Evolutionary conservation across 2,329 filamentous ascomycete species (phyloP).

Genomic region (Microsporum ferrugineum): DNA sequence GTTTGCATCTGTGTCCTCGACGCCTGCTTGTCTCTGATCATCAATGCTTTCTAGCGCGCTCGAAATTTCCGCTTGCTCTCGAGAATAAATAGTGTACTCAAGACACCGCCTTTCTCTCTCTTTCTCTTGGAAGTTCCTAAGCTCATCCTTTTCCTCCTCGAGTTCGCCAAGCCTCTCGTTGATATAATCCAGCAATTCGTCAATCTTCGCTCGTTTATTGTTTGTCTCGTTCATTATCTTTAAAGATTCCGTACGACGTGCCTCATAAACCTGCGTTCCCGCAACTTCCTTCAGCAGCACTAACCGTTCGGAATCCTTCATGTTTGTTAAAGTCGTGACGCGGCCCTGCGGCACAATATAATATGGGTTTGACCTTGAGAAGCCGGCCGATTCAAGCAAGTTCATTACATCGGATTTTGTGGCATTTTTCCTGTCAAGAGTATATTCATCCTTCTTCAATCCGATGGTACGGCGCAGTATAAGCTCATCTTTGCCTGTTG

Average conservation of each 20-base stretch:
- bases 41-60: slow-evolving; percentile 73
- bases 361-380: slow-evolving; percentile 94
- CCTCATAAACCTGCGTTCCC: slow-evolving; percentile 93
- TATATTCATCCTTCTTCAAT: slow-evolving; percentile 97
- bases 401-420: slow-evolving; percentile 93
- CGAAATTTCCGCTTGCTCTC: slow-evolving; percentile 70
- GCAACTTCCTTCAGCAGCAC: slow-evolving; percentile 95
- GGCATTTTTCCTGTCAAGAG: slow-evolving; percentile 89
- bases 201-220: slow-evolving; percentile 88
- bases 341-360: slow-evolving; percentile 98
- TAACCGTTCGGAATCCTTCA: slow-evolving; percentile 89
- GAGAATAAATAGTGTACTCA: slow-evolving; percentile 87
- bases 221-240: slow-evolving; percentile 97
- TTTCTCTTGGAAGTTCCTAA: slow-evolving; percentile 87
- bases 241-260: slow-evolving; percentile 75
- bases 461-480: slow-evolving; percentile 89
- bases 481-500: slow-evolving; percentile 81
- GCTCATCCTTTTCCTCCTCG: slow-evolving; percentile 93
- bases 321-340: slow-evolving; percentile 91
- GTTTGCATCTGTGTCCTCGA: slow-evolving; percentile 73
- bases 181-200: slow-evolving; percentile 83
- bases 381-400: slow-evolving; percentile 86
- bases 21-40: slow-evolving; percentile 64
- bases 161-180: slow-evolving; percentile 78
- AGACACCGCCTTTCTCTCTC: slow-evolving; percentile 84